Base-by-base conservation (phyloP, 495 filamentous ascomycete genomes). In the Rhypophila decipiens region DNA sequence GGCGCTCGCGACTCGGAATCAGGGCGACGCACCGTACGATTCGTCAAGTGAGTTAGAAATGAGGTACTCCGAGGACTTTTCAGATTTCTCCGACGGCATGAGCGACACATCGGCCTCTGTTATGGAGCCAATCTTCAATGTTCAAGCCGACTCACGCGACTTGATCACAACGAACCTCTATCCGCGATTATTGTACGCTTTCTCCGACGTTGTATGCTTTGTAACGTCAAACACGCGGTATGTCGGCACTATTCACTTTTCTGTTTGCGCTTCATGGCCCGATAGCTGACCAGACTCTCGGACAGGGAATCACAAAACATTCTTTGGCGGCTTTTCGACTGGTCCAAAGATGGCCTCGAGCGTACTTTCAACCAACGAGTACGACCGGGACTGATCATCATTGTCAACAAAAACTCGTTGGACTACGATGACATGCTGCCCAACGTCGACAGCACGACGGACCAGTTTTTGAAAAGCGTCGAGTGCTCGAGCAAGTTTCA, bases 171-270 rank as follows among this genome's bases (percentile, higher is more conserved):
- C 59, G 2, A 44, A 66, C 13, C 52, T 76, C 1, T 78, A 78
- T 53, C 74, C 74, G n/a, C 54, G 74, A 10, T 49, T 78, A 2
- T 62, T 78, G 0, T 76, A 71, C 49, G 69, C 71, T 1, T 73
- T 76, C 33, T 73, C 70, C 0, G 71, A 76, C 51, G 68, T 71
- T 4, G 56, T 74, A 11, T 69, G 71, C 2, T 76, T 74, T 54
- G 69, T 73, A 1, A 53, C 65, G 17, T 46, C 47, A 2, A 70
- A 70, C 35, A 29, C 65, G 0, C 63, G 27, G 11, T 22, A 34
- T n/a, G 41, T 42, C 48, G n/a, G n/a, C n/a, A n/a, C n/a, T n/a
- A n/a, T n/a, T n/a, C n/a, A n/a, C n/a, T n/a, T n/a, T n/a, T n/a
- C n/a, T n/a, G n/a, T n/a, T n/a, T n/a, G n/a, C n/a, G n/a, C n/a